phyloP scores from a whole-genome alignment of 2,329 filamentous ascomycete genomes.

The Periconia sp. region DNA sequence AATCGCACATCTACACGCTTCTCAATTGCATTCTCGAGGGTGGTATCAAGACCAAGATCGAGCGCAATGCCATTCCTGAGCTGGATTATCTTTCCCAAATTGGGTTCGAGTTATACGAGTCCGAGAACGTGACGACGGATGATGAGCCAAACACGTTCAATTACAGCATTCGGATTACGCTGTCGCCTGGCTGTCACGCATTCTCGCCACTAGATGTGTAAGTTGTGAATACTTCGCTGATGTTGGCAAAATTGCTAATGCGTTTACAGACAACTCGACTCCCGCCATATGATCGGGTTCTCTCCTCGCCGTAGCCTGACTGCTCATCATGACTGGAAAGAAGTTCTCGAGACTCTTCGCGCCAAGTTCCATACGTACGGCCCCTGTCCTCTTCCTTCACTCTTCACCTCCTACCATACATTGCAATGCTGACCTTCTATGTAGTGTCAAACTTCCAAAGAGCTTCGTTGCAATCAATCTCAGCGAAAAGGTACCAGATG shows the following conservation, averaged over 20 bases:
- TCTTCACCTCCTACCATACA: neutral
- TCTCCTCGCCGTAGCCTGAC: conserved; percentile 90
- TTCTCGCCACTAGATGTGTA: conserved; percentile 91
- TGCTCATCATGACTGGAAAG: conserved; percentile 91
- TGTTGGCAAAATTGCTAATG: conserved; percentile 10
- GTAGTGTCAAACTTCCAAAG: conserved; percentile 57
- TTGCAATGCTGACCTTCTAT: conserved; percentile 9
- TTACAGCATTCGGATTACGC: conserved; percentile 95
- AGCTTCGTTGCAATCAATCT: conserved; percentile 59
- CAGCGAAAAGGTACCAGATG: conserved; percentile 55
- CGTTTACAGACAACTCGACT: conserved; percentile 73
- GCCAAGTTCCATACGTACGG: conserved; percentile 93
- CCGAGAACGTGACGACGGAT: conserved; percentile 69
- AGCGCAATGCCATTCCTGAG: conserved; percentile 92
- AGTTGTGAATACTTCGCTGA: conserved; percentile 11
- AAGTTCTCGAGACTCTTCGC: conserved; percentile 92
- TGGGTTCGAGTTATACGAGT: conserved; percentile 97
- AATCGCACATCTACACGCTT: conserved; percentile 97
- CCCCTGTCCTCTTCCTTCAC: neutral
- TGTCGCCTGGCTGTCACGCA: conserved; percentile 94
- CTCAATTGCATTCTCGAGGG: conserved; percentile 98
- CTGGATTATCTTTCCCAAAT: conserved; percentile 98
- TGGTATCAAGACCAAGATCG: conserved; percentile 95
- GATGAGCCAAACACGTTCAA: conserved; percentile 77
- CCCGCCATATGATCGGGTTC: conserved; percentile 93